phyloP scores from a whole-genome alignment of 1,284 basidiomycete genomes.

The Inonotus hispidus region DNA sequence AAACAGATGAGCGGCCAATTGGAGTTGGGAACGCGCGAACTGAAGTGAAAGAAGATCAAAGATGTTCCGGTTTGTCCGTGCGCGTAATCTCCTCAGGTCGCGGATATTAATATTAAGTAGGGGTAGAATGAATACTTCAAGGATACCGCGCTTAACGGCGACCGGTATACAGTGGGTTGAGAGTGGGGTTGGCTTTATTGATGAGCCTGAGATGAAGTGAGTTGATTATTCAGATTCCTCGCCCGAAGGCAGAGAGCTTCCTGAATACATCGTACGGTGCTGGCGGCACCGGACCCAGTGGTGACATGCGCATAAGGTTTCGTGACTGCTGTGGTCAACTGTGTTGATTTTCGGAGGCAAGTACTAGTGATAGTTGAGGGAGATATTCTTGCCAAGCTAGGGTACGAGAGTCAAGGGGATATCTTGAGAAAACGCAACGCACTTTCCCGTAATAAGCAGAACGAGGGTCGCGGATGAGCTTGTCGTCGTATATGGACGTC shows the following conservation, averaged over 20 bases:
- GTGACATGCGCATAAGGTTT: no score
- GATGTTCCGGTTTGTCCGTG: not conserved
- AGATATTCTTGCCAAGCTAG: not conserved
- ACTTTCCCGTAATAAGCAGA: not conserved
- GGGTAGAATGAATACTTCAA: not conserved
- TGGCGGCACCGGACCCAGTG: no score
- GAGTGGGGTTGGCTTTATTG: not conserved
- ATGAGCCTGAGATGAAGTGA: not conserved
- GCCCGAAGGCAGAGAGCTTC: no score
- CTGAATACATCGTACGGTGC: no score
- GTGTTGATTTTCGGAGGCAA: not conserved
- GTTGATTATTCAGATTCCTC: no score
- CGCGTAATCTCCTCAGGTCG: not conserved
- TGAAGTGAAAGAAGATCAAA: not conserved
- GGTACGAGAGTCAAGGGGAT: not conserved
- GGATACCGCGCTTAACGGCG: not conserved
- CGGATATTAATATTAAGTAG: not conserved
- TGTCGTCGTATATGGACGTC: not conserved
- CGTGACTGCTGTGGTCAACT: not conserved
- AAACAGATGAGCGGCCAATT: no score
- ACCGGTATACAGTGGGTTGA: not conserved
- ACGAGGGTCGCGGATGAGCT: not conserved
- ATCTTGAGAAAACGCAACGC: not conserved
- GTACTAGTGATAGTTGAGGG: not conserved
- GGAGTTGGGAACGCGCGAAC: no score